Conservation (phyloP, 257 asterid genomes). For the Solanum habrochaites region DNA sequence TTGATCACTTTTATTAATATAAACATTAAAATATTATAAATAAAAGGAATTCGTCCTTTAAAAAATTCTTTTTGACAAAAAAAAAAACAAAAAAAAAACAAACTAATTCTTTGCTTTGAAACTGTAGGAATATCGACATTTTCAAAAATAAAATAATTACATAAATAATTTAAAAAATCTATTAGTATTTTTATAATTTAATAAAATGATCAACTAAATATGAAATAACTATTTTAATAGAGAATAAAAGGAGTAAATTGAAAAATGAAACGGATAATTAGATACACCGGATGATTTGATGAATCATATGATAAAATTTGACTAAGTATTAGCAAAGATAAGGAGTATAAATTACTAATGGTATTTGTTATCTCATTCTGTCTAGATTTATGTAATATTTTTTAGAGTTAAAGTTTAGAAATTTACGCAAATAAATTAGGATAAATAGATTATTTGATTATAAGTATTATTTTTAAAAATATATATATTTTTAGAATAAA, state of each 20-base stretch:
- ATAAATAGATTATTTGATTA: neutral
- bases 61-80: too few species aligned
- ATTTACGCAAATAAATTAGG: neutral
- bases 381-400: neutral
- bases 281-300: neutral
- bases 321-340: neutral
- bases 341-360: neutral
- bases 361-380: neutral
- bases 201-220: too few species aligned
- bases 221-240: too few species aligned
- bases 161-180: too few species aligned
- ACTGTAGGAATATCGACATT: too few species aligned
- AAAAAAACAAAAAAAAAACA: too few species aligned
- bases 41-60: too few species aligned
- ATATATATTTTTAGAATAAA: neutral
- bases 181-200: too few species aligned
- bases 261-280: neutral
- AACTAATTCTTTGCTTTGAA: too few species aligned
- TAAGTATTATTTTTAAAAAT: neutral
- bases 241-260: neutral
- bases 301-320: neutral
- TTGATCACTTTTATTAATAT: too few species aligned
- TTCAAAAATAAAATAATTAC: too few species aligned
- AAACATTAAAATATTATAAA: too few species aligned
- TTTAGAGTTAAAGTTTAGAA: neutral